phyloP scores from a whole-genome alignment of 495 filamentous ascomycete genomes.

The Tuber calosporum region DNA sequence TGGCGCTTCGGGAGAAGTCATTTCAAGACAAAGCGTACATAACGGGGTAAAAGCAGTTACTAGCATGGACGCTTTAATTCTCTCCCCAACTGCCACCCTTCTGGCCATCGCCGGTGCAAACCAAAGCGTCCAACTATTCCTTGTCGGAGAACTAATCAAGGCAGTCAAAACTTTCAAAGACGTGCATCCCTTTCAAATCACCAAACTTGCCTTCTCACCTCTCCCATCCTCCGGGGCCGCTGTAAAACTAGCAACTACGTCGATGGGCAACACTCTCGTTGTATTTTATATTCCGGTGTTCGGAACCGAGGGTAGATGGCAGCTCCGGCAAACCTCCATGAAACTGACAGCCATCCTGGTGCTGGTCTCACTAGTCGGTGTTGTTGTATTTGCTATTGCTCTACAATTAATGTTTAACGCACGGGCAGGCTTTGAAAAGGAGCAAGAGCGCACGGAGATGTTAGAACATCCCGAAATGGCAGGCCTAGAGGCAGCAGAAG shows the following conservation, averaged over 20 bases:
- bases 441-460: neutral
- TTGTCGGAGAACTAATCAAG: conserved; percentile 57
- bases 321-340: conserved; percentile 19
- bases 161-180: conserved; percentile 57
- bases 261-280: conserved; percentile 74
- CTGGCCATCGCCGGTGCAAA: conserved; percentile 80
- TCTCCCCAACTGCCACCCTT: conserved; percentile 49
- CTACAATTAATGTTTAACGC: conserved; percentile 39
- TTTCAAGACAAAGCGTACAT: conserved; percentile 52
- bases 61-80: conserved; percentile 43
- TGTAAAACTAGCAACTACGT: conserved; percentile 76
- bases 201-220: conserved; percentile 70
- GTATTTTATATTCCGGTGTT: conserved; percentile 66
- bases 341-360: conserved; percentile 36
- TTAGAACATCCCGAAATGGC: neutral
- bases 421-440: conserved; percentile 26
- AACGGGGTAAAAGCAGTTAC: conserved; percentile 50
- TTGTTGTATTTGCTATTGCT: conserved; percentile 31
- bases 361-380: conserved; percentile 30
- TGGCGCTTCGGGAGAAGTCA: conserved; percentile 44
- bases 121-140: conserved; percentile 68
- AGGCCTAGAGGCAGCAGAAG: conserved; percentile 1
- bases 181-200: conserved; percentile 80
- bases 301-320: conserved; percentile 16
- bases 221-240: conserved; percentile 48